Conservation (phyloP, 192 early-diverging fungal genomes). For the Geranomyces variabilis region DNA sequence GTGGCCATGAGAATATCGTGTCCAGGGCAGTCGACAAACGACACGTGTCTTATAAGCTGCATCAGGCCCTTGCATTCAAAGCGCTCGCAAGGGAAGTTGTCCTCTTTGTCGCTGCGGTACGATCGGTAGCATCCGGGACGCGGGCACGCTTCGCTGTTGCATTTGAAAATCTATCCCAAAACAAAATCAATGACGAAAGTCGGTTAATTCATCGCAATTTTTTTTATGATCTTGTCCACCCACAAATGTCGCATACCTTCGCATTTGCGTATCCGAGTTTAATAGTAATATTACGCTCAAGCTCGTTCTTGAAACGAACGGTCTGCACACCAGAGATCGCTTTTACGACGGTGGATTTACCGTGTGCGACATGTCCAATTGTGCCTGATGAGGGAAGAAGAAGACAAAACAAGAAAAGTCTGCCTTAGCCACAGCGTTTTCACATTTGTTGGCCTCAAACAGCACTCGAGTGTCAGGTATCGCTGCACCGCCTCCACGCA, state of each 20-base stretch:
- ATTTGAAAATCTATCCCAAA: conserved; percentile 93
- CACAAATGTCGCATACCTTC: conserved; percentile 67
- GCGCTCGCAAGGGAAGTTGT: conserved; percentile 87
- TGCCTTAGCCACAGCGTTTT: no score
- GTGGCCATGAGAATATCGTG: conserved; percentile 99
- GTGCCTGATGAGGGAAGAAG: conserved; percentile 66
- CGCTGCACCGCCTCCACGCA: no score
- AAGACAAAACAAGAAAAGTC: neutral
- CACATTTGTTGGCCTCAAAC: no score
- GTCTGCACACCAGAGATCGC: conserved; percentile 98
- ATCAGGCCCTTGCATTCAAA: conserved; percentile 82
- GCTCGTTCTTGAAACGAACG: conserved; percentile 96
- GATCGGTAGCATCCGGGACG: conserved; percentile 96
- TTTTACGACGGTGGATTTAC: conserved; percentile 99
- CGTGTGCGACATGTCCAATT: conserved; percentile 99
- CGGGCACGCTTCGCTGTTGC: conserved; percentile 88
- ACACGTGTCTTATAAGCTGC: conserved; percentile 72
- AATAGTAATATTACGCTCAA: conserved; percentile 99
- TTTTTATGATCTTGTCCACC: neutral
- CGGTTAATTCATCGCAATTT: neutral
- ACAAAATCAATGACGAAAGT: neutral
- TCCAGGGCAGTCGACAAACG: conserved; percentile 74
- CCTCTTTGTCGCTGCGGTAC: conserved; percentile 78
- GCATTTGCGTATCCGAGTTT: conserved; percentile 99
- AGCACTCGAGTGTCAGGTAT: no score